Evolutionary conservation across 768 basidiomycete genomes (phyloP).

Genomic region (Hypholoma sublateritium): DNA sequence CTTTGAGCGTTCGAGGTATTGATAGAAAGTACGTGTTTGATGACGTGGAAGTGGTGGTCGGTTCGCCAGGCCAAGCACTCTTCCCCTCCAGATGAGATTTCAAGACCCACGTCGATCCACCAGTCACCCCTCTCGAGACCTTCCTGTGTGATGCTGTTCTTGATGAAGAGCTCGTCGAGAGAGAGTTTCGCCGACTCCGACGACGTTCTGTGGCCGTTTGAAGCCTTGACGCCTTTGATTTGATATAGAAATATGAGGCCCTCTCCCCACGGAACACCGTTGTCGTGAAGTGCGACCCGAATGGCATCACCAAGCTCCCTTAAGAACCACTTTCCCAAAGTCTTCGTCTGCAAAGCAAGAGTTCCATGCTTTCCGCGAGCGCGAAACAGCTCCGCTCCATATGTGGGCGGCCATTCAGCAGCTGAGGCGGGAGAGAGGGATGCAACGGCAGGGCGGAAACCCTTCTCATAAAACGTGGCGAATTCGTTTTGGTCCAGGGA

Average conservation of each 20-base stretch:
- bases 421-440: background rate
- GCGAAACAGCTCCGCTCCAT: constrained; percentile 18
- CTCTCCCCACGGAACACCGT: constrained; percentile 10
- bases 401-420: constrained; percentile 23
- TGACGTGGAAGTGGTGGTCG: constrained; percentile 22
- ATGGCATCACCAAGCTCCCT: constrained; percentile 7
- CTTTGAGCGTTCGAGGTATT: constrained; percentile 9
- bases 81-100: constrained; percentile 15
- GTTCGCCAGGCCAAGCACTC: constrained; percentile 31
- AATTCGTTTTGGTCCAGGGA: constrained; percentile 8
- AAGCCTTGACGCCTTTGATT: constrained; percentile 22
- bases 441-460: constrained; percentile 19
- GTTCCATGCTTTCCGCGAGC: constrained; percentile 15
- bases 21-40: constrained; percentile 16
- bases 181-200: background rate
- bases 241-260: constrained; percentile 23
- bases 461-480: constrained; percentile 17
- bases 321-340: constrained; percentile 8
- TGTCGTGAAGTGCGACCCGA: constrained; percentile 1
- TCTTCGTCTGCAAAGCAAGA: constrained; percentile 12
- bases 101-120: constrained; percentile 31
- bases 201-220: constrained; percentile 9
- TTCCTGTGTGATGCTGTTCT: background rate
- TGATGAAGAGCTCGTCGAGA: background rate
- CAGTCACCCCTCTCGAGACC: constrained; percentile 9